Conservation (phyloP, 2,329 filamentous ascomycete genomes). For the Xylariales sp. region DNA sequence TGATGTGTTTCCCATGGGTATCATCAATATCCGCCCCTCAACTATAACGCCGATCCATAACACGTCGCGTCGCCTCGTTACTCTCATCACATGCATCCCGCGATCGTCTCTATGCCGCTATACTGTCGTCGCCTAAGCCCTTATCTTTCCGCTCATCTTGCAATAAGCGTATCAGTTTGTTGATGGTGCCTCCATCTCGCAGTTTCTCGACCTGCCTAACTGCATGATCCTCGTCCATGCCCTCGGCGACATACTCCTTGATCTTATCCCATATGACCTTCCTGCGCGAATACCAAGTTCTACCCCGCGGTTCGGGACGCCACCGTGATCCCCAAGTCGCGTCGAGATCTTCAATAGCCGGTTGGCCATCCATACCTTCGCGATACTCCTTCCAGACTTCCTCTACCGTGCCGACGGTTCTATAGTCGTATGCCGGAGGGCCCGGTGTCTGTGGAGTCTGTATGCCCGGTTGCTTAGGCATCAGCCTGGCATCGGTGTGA, state of each 20-base stretch:
- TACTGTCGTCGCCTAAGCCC: constrained; percentile 23
- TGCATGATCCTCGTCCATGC: constrained; percentile 29
- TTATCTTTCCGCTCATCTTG: constrained; percentile 32
- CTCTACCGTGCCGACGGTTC: constrained; percentile 29
- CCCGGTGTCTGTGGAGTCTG: constrained; percentile 23
- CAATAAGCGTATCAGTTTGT: constrained; percentile 31
- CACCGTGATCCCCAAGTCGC: constrained; percentile 30
- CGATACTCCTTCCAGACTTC: constrained; percentile 34
- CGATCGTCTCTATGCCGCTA: constrained; percentile 16
- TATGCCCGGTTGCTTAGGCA: constrained; percentile 18
- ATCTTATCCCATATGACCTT: constrained; percentile 37
- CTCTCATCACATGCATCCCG: constrained; percentile 9
- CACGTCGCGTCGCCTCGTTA: neutral
- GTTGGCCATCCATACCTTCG: constrained; percentile 31
- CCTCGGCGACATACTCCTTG: constrained; percentile 30
- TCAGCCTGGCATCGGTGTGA: constrained; percentile 17
- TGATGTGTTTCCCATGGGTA: constrained; percentile 1
- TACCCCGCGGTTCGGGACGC: constrained; percentile 31
- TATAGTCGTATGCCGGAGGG: constrained; percentile 29
- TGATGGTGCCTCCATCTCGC: constrained; percentile 31
- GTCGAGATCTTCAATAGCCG: constrained; percentile 31
- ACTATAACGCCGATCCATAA: constrained; percentile 17
- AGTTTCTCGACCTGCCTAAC: constrained; percentile 31
- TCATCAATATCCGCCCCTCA: constrained; percentile 1
- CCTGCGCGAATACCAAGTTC: constrained; percentile 33